Conservation (phyloP, 2,329 filamentous ascomycete species). For the Fusarium siculi region DNA sequence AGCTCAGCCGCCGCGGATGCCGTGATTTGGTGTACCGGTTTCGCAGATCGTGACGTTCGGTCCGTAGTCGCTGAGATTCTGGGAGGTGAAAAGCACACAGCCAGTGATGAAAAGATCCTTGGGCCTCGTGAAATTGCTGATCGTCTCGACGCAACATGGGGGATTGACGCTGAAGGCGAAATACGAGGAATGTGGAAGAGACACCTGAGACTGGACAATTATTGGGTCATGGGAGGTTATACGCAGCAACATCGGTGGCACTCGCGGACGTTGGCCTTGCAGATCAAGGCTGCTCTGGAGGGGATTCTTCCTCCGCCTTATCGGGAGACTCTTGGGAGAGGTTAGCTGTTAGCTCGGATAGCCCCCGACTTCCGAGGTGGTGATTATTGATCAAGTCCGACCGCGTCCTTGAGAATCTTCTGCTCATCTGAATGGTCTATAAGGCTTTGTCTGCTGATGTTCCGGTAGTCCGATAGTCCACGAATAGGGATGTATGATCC, state of each 20-base stretch:
- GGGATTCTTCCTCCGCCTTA: constrained; percentile 24
- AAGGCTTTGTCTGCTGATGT: rapidly evolving
- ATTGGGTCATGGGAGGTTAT: constrained; percentile 31
- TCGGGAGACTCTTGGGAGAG: neutral
- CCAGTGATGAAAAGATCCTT: neutral
- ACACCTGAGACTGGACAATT: constrained; percentile 21
- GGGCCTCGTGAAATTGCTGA: constrained; percentile 2
- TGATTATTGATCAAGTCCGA: neutral
- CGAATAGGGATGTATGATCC: neutral
- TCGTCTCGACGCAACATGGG: constrained; percentile 22
- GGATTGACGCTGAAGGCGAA: constrained; percentile 25
- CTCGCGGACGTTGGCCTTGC: constrained; percentile 25
- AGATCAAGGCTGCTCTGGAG: constrained; percentile 31
- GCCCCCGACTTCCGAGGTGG: neutral
- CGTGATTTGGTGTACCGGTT: constrained; percentile 31
- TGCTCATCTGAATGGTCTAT: rapidly evolving
- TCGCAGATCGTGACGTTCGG: constrained; percentile 15
- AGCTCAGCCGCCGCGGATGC: constrained; percentile 4
- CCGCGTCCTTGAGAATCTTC: rapidly evolving
- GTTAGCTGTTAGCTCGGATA: neutral
- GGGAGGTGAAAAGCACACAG: neutral
- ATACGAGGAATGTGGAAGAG: constrained; percentile 38
- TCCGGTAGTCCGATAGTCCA: neutral
- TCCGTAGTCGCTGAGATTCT: neutral
- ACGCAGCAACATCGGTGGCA: constrained; percentile 32